Evolutionary conservation across 805 yeast genomes (phyloP).

Genomic region (Saccharomycopsis schoenii): DNA sequence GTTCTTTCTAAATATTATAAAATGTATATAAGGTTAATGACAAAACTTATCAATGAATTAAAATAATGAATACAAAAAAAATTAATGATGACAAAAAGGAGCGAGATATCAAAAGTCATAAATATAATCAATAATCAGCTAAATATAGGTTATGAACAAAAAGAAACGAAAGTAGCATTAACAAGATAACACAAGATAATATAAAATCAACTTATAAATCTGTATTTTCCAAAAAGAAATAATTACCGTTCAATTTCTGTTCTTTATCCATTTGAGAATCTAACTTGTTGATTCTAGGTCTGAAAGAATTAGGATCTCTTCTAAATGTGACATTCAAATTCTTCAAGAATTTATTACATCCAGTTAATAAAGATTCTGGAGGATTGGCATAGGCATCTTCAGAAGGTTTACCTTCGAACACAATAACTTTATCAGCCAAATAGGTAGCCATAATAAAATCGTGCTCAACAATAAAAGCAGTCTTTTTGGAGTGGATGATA

Average conservation of each 20-base stretch:
- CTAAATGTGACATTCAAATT: conserved; percentile 96
- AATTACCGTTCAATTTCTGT: conserved; percentile 87
- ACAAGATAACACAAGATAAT: background rate
- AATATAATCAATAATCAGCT: background rate
- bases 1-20: no score
- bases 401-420: conserved; percentile 93
- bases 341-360: conserved; percentile 95
- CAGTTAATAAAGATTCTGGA: conserved; percentile 91
- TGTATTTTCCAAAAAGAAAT: conserved; percentile 64
- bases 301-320: conserved; percentile 96
- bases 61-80: background rate
- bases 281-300: conserved; percentile 97
- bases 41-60: background rate
- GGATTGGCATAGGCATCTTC: conserved; percentile 72
- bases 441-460: conserved; percentile 99
- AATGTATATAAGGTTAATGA: background rate
- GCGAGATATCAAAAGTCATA: background rate
- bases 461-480: conserved; percentile 99
- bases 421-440: conserved; percentile 97
- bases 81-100: no score
- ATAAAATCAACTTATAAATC: conserved; percentile 5
- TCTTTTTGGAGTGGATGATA: conserved; percentile 91
- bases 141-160: background rate
- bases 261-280: conserved; percentile 99
- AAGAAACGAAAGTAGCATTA: background rate